These are phyloP conservation scores for Heteromeles arbutifolia DNA, from an alignment of 306 rosid genomes.

Conservation along the genomic window DNA sequence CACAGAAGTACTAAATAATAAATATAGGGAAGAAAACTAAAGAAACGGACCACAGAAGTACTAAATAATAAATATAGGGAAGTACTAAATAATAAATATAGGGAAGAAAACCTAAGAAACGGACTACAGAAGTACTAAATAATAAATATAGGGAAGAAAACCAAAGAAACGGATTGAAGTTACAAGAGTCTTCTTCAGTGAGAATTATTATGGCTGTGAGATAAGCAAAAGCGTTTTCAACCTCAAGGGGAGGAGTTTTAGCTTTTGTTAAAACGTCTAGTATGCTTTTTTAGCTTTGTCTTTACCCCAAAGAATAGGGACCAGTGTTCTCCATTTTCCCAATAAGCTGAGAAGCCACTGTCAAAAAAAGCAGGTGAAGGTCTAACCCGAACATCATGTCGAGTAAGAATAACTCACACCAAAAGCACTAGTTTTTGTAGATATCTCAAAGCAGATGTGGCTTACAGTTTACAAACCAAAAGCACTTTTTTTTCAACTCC, in stretches of 20 bases:
- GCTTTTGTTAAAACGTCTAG: conserved; percentile 27
- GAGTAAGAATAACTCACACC: conserved; percentile 10
- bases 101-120: neutral
- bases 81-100: neutral
- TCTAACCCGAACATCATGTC: conserved; percentile 29
- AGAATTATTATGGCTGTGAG: neutral
- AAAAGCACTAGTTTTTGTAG: conserved; percentile 2
- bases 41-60: conserved; percentile 15
- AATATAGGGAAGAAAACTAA: neutral
- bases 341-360: conserved; percentile 63
- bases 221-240: conserved; percentile 13
- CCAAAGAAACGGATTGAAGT: conserved; percentile 1
- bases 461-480: neutral
- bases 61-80: conserved; percentile 1
- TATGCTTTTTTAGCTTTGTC: conserved; percentile 47
- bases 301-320: conserved; percentile 63
- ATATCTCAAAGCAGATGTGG: conserved; percentile 6
- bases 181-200: neutral
- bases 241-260: conserved; percentile 13
- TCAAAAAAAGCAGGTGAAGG: conserved; percentile 26
- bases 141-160: neutral
- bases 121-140: no score
- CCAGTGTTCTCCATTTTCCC: conserved; percentile 29
- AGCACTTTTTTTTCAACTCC: conserved; percentile 7
- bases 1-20: no score